Evolutionary conservation across 2,329 filamentous ascomycete genomes (phyloP), one percentile per base, ranked within the genome.

Genomic region (Phialophora expanda): DNA sequence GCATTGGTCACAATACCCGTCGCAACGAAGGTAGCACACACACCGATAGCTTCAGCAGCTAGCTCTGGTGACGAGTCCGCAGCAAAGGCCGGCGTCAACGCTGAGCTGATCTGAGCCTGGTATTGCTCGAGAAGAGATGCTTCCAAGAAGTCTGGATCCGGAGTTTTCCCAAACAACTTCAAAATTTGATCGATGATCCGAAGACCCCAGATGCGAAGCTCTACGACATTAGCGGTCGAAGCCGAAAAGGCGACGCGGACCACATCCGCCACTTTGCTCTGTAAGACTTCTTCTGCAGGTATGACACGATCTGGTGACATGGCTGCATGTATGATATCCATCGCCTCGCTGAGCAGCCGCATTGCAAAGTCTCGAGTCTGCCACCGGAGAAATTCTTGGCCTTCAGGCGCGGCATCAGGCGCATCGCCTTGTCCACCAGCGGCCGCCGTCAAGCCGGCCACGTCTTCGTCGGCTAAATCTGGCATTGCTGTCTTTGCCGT

Each of bases 241-340:
- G 95, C 95, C 11, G 95, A 97, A 78, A 99, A 99, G 0, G 95
- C 94, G 85, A 98, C 97, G 58, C 93, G 89, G 65, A 99, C 92
- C 26, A 99, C 91, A 76, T 99, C 95, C 2, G 92, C 93, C 63
- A 99, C 87, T 74, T 88, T 90, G 66, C 87, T 86, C 77, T 99
- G 93, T 28, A 99, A 81, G 4, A 90, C 91, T 54, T 85, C 79
- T 74, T 96, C 90, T 4, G 93, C 91, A 2, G 86, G 83, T 5
- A 93, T 93, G 44, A 93, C 90, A 38, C 91, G 90, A 66, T 93
- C 90, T 32, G 89, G 87, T 22, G 90, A 84, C 26, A 92, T 87
- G 63, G 95, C 91, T 76, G 93, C 94, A 66, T 86, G 87, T 30
- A 96, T 87, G 62, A 94, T 86, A 50, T 85, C 80, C 70, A 98